A percentile compares a stretch with the other conserved stretches of the same genome.
These are phyloP conservation scores for Moniliella sp. DNA, from an alignment of 1,284 basidiomycete species.

Conservation along the genomic window DNA sequence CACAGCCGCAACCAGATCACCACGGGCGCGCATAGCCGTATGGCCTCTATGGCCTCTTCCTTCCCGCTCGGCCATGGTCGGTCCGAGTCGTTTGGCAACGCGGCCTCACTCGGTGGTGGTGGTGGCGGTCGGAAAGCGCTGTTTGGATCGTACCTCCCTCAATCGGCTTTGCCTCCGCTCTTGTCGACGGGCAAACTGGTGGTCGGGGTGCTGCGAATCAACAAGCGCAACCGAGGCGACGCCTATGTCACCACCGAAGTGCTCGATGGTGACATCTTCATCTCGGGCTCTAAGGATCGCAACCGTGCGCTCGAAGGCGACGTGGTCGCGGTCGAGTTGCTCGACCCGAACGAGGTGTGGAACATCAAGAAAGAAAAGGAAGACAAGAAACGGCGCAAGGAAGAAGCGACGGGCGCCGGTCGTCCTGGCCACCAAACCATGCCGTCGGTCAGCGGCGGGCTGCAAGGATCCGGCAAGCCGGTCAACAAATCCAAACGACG, in stretches of 20 bases:
- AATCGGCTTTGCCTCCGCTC: constrained; percentile 81
- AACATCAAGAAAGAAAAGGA: constrained; percentile 99
- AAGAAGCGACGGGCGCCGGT: no score
- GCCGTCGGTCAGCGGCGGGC: no score
- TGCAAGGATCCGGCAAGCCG: constrained; percentile 67
- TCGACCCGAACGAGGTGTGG: constrained; percentile 69
- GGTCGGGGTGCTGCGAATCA: constrained; percentile 85
- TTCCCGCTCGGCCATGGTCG: constrained; percentile 72
- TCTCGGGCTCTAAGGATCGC: constrained; percentile 74
- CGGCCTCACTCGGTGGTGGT: no score
- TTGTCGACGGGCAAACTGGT: constrained; percentile 95
- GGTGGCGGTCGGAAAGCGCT: constrained; percentile 57
- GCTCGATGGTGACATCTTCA: constrained; percentile 88
- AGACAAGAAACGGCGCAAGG: constrained; percentile 64
- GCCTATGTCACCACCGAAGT: constrained; percentile 99
- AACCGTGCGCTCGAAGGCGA: constrained; percentile 96
- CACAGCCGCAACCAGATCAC: constrained; percentile 58
- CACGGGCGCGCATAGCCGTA: no score
- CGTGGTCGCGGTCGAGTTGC: constrained; percentile 88
- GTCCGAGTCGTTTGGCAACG: constrained; percentile 90
- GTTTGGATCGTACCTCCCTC: constrained; percentile 93
- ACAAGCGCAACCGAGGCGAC: constrained; percentile 95
- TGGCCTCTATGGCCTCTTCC: no score
- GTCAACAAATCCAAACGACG: constrained; percentile 92
- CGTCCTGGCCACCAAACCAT: no score